Evolutionary conservation across 441 rosid species (phyloP).

Genomic region (Gossypium lobatum): DNA sequence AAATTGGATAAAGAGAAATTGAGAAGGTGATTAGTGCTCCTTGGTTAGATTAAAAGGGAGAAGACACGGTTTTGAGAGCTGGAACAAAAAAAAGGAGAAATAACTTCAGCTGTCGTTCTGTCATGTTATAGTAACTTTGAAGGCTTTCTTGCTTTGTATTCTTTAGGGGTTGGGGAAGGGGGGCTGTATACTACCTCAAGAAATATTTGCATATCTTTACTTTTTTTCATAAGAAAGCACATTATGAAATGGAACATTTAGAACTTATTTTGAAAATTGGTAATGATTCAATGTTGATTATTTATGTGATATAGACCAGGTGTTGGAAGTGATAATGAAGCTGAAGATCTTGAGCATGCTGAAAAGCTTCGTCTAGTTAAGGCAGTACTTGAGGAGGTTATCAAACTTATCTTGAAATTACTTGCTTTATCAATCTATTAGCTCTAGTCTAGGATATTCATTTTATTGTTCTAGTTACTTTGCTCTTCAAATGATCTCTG

Average conservation of each 20-base stretch:
- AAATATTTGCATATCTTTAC: neutral
- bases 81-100: neutral
- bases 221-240: neutral
- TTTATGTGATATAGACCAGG: conserved; percentile 37
- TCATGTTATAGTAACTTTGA: neutral
- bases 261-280: neutral
- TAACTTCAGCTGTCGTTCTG: neutral
- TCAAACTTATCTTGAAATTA: neutral
- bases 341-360: conserved; percentile 98
- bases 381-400: conserved; percentile 99
- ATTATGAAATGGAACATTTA: neutral
- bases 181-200: neutral
- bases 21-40: neutral
- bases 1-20: neutral
- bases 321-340: conserved; percentile 98
- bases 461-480: conserved; percentile 1
- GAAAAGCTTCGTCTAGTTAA: conserved; percentile 99
- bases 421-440: neutral
- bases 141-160: neutral
- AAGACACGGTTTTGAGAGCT: neutral
- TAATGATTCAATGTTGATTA: neutral
- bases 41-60: neutral
- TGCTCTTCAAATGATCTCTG: neutral
- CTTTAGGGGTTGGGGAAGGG: neutral
- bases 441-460: neutral